Evolutionary conservation across 1,284 basidiomycete genomes (phyloP), one percentile per base, ranked within the genome.

Genomic region (Cystobasidium slooffiae): DNA sequence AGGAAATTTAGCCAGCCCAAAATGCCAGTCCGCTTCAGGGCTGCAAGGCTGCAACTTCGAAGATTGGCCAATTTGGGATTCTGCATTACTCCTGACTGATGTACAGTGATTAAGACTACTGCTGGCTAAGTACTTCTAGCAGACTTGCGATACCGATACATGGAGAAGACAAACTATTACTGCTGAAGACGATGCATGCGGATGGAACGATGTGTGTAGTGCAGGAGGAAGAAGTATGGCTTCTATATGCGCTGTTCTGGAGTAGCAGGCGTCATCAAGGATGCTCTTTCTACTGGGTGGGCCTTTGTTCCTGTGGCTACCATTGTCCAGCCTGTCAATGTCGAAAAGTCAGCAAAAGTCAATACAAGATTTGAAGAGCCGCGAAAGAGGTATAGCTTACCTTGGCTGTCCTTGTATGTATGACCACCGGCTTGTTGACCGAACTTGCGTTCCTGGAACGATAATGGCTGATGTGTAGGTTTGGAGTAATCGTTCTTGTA

Each of bases 391-490:
- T 18, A 10, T 22, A 58, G 16, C 59, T 51, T 20, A 72, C 69
- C 69, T 44, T 72, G 69, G 14, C 39, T 16, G 47, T 72, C 69
- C 24, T 72, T 72, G 39, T 72, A 72, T 24, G 69, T 72, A 47
- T 72, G 61, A 3, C 69, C 69, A 44, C 69, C 69, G 55, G 69
- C 69, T 55, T 72, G 69, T 37, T n/a, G 20, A 39, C 69, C 69
- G 47, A 72, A 72, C 55, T 63, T 62, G 10, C 59, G 59, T 31
- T 72, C 59, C 22, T 72, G 46, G 61, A 61, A 72, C 18, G 56
- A 43, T 22, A 72, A 39, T 44, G 58, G 49, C 59, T 72, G 47
- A 46, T 72, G 69, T 10, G 55, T 12, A 18, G 69, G 69, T 14
- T 52, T 56, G 31, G 22, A 24, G 18, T 53, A 37, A 51, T 64